A percentile compares a stretch with the other conserved stretches of the same genome.
Conservation (phyloP, 2,329 filamentous ascomycete species). For the Cytospora paraplurivora region DNA sequence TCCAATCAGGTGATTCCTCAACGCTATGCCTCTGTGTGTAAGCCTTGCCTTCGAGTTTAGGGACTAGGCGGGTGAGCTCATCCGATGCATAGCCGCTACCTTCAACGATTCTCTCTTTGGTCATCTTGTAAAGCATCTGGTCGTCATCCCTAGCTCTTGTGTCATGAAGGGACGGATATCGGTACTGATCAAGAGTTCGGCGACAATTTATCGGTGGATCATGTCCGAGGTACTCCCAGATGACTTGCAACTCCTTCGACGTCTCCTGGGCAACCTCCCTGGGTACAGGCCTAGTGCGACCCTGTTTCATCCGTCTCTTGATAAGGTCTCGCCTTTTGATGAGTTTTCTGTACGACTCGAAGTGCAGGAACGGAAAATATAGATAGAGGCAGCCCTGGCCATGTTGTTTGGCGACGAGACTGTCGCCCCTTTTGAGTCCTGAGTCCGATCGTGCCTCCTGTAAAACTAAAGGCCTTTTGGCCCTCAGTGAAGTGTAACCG, state of each 20-base stretch:
- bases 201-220: slow-evolving; percentile 61
- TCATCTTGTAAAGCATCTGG: slow-evolving; percentile 65
- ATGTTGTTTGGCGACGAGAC: neutral
- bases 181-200: slow-evolving; percentile 61
- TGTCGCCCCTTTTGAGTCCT: neutral
- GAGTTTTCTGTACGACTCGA: slow-evolving; percentile 59
- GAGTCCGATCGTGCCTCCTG: neutral
- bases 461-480: neutral
- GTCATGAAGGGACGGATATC: slow-evolving; percentile 59
- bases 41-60: neutral
- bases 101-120: slow-evolving; percentile 42
- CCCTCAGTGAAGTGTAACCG: slow-evolving; percentile 41
- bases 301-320: slow-evolving; percentile 50
- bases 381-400: slow-evolving; percentile 38
- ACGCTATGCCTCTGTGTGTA: neutral
- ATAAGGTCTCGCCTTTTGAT: slow-evolving; percentile 56
- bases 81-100: neutral
- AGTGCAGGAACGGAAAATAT: slow-evolving; percentile 58
- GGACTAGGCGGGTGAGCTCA: neutral
- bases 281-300: slow-evolving; percentile 55
- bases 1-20: neutral
- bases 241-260: slow-evolving; percentile 56
- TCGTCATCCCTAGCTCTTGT: slow-evolving; percentile 61
- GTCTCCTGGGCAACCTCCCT: slow-evolving; percentile 51
- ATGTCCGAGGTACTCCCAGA: slow-evolving; percentile 60